Conservation (phyloP, 176 grass and related monocot species). For the Bonia amplexicaulis region DNA sequence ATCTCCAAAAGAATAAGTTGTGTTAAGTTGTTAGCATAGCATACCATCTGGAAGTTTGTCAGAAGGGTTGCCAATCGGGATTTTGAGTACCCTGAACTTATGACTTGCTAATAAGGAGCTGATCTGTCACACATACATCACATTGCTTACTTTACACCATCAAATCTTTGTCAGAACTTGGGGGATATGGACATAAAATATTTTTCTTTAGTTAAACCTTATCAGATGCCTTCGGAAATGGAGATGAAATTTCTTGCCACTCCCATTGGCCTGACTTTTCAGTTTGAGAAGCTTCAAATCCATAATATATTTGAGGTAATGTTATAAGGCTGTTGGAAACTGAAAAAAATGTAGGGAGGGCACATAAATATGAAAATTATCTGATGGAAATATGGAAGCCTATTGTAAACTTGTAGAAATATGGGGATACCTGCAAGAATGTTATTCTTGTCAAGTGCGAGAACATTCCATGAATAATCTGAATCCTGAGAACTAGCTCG, state of each 20-base stretch:
- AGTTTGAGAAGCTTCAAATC: conserved; percentile 18
- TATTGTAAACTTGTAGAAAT: not conserved
- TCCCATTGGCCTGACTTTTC: conserved; percentile 39
- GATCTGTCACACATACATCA: conserved; percentile 54
- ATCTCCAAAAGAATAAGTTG: not conserved
- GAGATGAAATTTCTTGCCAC: conserved; percentile 64
- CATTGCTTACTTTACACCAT: not conserved
- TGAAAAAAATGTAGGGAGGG: conserved; percentile 5
- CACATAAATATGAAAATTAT: conserved; percentile 29
- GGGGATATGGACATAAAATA: too few species aligned
- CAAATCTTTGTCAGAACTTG: not conserved
- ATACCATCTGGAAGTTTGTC: conserved; percentile 65
- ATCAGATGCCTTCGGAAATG: conserved; percentile 52
- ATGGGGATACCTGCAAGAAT: conserved; percentile 73
- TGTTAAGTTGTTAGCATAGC: conserved; percentile 6
- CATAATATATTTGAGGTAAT: conserved; percentile 45
- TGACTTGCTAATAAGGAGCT: conserved; percentile 47
- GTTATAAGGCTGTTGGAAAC: conserved; percentile 63
- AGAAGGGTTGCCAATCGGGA: conserved; percentile 58
- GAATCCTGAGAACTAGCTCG: conserved; percentile 65
- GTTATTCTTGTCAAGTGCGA: conserved; percentile 81
- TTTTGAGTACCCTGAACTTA: conserved; percentile 62
- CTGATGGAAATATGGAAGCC: conserved; percentile 6
- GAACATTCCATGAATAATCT: conserved; percentile 75
- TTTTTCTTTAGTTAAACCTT: conserved; percentile 46